Conservation (phyloP, 108 stramenopile genomes). For the Ochromonas danica region DNA sequence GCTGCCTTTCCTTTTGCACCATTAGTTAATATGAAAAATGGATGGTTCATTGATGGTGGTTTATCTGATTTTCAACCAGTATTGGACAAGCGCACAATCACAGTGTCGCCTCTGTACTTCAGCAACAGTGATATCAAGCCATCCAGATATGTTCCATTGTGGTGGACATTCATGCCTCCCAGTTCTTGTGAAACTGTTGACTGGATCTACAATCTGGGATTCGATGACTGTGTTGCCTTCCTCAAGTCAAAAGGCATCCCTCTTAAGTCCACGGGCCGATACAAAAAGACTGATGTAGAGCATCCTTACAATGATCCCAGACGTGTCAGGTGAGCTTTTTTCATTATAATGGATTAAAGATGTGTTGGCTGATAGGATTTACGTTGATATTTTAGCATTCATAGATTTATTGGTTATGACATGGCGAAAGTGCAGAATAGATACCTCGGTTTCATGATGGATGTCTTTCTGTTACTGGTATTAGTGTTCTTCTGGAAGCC, state of each 20-base stretch:
- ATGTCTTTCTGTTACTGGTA: background rate
- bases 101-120: slow-evolving; percentile 51
- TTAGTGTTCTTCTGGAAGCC: slow-evolving; percentile 32
- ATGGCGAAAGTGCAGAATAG: background rate
- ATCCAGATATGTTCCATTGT: slow-evolving; percentile 53
- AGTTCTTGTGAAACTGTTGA: slow-evolving; percentile 45
- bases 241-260: slow-evolving; percentile 2
- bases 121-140: slow-evolving; percentile 49
- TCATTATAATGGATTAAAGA: background rate
- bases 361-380: background rate
- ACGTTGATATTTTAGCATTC: slow-evolving; percentile 8
- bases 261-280: background rate
- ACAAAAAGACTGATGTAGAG: background rate
- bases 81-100: slow-evolving; percentile 41
- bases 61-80: slow-evolving; percentile 45
- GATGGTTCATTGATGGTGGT: slow-evolving; percentile 48
- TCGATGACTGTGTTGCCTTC: slow-evolving; percentile 32
- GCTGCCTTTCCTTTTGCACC: slow-evolving; percentile 53
- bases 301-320: background rate
- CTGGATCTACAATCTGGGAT: slow-evolving; percentile 57
- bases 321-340: background rate
- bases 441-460: background rate
- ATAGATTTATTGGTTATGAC: slow-evolving; percentile 31
- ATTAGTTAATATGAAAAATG: slow-evolving; percentile 37
- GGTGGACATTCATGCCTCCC: slow-evolving; percentile 55